Evolutionary conservation across 352 stramenopile genomes (phyloP), one percentile per base, ranked within the genome.

Genomic region (Blastocystis sp.): DNA sequence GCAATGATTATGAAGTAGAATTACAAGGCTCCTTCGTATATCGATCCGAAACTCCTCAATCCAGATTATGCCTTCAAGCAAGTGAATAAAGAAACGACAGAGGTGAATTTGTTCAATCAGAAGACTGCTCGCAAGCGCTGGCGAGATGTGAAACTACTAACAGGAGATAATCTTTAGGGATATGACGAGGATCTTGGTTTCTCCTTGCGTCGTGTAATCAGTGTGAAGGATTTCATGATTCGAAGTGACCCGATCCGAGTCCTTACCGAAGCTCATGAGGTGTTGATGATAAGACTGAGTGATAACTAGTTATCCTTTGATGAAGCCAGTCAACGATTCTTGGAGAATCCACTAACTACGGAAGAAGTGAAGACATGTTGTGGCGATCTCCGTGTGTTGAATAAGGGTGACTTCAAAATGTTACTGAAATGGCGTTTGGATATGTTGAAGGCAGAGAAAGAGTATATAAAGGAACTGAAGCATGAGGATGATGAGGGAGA

Each of bases 21-120:
- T 39, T 99, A 97, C 90, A 89, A 97, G 52, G 94, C 93, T 3
- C 96, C 96, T 0, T 92, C 97, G 77, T 80, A 80, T 61, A 98
- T 99, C 88, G 97, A 99, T 90, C 91, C 95, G 0, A 94, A 96
- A 81, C 91, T 99, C 32, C 95, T 98, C 67, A 95, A 98, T 90
- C 95, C 95, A 14, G 97, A 97, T 90, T 94, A 95, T 89, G 95
- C 98, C 9, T 98, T 99, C 90, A 93, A 96, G 69, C 93, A 97
- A 73, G 88, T 69, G 54, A 81, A 32, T 29, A 27, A 51, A 24
- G 19, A 85, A 19, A 91, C 94, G 78, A 94, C 95, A 89, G 92
- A 91, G 21, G 92, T 98, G 37, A 97, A 93, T 32, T 96, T 98
- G 81, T 98, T 99, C 89, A 94, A 98, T 89, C 97, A 97, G 86